Conservation (phyloP, 2,329 filamentous ascomycete species). For the Alternaria burnsii region DNA sequence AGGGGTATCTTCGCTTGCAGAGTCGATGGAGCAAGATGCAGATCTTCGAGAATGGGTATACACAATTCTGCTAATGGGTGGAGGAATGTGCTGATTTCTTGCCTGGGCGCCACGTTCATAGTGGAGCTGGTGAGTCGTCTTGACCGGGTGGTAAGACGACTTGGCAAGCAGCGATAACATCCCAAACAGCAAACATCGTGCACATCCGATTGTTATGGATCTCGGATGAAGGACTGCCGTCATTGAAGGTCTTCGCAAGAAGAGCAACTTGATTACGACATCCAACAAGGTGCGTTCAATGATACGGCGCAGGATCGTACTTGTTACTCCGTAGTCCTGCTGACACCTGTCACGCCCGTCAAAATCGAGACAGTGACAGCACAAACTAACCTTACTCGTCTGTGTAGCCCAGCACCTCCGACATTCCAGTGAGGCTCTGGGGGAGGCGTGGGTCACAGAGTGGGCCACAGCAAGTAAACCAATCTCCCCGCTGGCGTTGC, state of each 20-base stretch:
- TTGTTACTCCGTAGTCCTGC: conserved; percentile 4
- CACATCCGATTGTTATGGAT: not conserved
- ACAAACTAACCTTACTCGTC: conserved; percentile 9
- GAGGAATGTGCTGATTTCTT: not conserved
- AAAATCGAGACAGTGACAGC: conserved; percentile 14
- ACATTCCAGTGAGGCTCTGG: conserved; percentile 10
- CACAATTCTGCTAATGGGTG: not conserved
- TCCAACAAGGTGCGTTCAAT: conserved; percentile 16
- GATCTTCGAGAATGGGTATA: not conserved
- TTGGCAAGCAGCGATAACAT: not conserved
- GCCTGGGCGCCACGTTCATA: conserved; percentile 2
- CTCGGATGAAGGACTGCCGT: conserved; percentile 1
- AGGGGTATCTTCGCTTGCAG: conserved; percentile 5
- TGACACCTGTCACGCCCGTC: conserved; percentile 32
- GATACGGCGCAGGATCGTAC: conserved; percentile 15
- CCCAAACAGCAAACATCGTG: conserved; percentile 1
- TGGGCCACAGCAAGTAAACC: conserved; percentile 16
- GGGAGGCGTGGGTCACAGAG: conserved; percentile 14
- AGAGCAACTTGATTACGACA: not conserved
- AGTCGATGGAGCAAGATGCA: not conserved
- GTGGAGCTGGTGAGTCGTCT: conserved; percentile 5
- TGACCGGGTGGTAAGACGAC: not conserved
- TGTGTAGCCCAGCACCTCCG: conserved; percentile 1
- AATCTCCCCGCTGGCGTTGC: conserved; percentile 21
- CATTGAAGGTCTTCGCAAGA: conserved; percentile 10